Evolutionary conservation across 306 rosid species (phyloP).

Genomic region (Clitoria ternatea): DNA sequence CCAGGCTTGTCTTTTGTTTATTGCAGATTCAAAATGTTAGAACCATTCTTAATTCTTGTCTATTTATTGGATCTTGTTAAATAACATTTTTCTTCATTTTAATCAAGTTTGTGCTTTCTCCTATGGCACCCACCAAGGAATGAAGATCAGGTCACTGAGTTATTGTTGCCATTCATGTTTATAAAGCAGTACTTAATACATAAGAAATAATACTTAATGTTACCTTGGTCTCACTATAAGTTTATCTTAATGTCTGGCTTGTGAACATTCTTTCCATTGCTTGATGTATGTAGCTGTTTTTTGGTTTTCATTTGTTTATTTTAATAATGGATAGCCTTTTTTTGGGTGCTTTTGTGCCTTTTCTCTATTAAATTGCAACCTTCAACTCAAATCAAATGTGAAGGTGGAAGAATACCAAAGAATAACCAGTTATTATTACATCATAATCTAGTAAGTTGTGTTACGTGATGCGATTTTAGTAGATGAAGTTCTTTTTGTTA

Average conservation of each 20-base stretch:
- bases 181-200: neutral
- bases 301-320: neutral
- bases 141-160: neutral
- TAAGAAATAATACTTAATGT: neutral
- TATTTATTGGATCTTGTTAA: too few species aligned
- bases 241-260: neutral
- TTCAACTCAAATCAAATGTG: neutral
- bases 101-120: neutral
- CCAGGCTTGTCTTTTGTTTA: neutral
- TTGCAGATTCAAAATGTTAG: neutral
- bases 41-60: neutral
- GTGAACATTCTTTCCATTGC: neutral
- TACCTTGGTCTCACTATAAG: neutral
- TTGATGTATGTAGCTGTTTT: neutral
- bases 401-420: neutral
- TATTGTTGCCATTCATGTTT: neutral
- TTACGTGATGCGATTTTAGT: neutral
- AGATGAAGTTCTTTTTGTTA: too few species aligned
- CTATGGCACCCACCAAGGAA: neutral
- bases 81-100: neutral
- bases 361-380: neutral
- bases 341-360: too few species aligned
- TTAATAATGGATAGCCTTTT: neutral
- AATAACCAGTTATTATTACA: neutral
- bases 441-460: neutral